These are phyloP conservation scores for Nannochloropsis granulata DNA, from an alignment of 108 stramenopile genomes.

Conservation along the genomic window DNA sequence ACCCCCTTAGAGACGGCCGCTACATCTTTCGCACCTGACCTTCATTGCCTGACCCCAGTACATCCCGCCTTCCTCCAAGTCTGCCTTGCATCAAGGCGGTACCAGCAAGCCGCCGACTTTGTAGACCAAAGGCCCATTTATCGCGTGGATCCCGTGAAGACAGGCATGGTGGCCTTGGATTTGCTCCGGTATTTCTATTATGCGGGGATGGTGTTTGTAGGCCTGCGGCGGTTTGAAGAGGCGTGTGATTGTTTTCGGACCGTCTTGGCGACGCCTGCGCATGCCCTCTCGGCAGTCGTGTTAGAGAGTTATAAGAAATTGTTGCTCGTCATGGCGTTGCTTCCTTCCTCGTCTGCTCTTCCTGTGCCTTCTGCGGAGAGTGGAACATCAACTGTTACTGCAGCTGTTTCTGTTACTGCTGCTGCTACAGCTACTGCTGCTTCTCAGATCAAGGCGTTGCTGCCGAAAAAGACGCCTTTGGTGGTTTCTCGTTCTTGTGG, in stretches of 20 bases:
- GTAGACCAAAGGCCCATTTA: not conserved
- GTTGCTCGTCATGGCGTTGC: not conserved
- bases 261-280: not conserved
- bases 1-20: not conserved
- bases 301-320: not conserved
- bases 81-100: not conserved
- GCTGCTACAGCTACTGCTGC: not conserved
- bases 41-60: conserved; percentile 52
- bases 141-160: not conserved
- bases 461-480: not conserved
- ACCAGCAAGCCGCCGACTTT: not conserved
- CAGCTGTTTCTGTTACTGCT: not conserved
- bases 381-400: not conserved
- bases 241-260: not conserved
- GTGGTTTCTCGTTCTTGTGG: not conserved
- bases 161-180: not conserved
- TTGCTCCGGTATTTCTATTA: not conserved
- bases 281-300: not conserved
- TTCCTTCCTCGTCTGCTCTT: not conserved
- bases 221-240: not conserved
- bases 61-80: conserved; percentile 67
- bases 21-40: conserved; percentile 1
- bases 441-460: not conserved
- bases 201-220: not conserved
- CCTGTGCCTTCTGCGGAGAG: not conserved